phyloP scores from a whole-genome alignment of 75 land plant genomes.

The Pinus taeda region DNA sequence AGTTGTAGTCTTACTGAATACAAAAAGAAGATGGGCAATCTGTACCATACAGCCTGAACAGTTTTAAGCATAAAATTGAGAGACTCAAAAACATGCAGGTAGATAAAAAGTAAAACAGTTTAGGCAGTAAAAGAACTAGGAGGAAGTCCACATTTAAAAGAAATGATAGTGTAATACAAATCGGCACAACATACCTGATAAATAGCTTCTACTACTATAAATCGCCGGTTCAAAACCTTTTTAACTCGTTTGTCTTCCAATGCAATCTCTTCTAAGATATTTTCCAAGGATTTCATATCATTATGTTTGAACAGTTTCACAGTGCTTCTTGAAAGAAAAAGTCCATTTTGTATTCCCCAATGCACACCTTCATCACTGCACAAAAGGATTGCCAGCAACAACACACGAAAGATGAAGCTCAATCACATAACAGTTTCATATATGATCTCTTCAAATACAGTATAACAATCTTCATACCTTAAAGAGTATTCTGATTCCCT shows the following conservation, averaged over 20 bases:
- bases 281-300: slow-evolving; percentile 72
- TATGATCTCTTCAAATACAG: neutral
- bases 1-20: neutral
- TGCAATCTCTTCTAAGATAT: slow-evolving; percentile 59
- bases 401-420: neutral
- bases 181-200: slow-evolving; percentile 64
- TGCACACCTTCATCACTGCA: slow-evolving; percentile 96
- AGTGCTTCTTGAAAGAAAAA: slow-evolving; percentile 88
- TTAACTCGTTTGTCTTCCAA: slow-evolving; percentile 57
- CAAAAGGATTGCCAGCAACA: neutral
- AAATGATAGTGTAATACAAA: neutral
- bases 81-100: neutral
- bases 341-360: slow-evolving; percentile 97
- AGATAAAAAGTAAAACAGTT: neutral
- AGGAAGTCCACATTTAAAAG: neutral
- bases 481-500: neutral
- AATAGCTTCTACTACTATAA: slow-evolving; percentile 93
- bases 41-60: neutral
- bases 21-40: neutral
- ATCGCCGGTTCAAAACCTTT: slow-evolving; percentile 74
- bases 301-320: slow-evolving; percentile 90
- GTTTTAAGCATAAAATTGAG: neutral
- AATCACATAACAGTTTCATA: neutral
- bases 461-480: neutral
- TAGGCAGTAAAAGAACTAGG: neutral